Conservation (phyloP, 495 filamentous ascomycete species). For the Diplogelasinospora grovesii region DNA sequence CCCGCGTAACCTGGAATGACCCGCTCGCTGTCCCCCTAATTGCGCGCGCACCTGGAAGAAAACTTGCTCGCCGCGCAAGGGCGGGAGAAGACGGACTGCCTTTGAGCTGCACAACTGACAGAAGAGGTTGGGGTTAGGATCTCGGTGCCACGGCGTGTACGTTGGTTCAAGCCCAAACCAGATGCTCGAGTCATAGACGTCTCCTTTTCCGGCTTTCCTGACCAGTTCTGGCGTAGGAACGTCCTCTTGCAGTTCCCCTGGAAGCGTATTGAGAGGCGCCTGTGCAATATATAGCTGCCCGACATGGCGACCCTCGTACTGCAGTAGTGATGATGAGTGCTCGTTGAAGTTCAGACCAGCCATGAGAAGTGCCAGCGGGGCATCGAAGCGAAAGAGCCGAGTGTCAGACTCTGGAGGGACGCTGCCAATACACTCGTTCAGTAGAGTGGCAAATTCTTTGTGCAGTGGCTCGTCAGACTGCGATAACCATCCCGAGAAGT, state of each 20-base stretch:
- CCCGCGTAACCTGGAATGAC: conserved; percentile 57
- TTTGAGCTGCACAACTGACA: conserved; percentile 75
- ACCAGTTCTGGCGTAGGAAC: conserved; percentile 65
- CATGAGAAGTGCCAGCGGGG: conserved; percentile 30
- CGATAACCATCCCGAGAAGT: neutral
- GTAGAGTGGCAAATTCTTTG: neutral
- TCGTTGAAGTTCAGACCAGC: conserved; percentile 30
- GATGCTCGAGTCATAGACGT: conserved; percentile 77
- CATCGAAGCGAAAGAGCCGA: conserved; percentile 29
- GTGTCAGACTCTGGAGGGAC: neutral
- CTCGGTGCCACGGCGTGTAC: conserved; percentile 80
- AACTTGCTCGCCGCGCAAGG: conserved; percentile 50
- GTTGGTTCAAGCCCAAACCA: conserved; percentile 87
- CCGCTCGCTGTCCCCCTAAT: conserved; percentile 31
- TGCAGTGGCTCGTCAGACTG: neutral
- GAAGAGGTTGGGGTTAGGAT: conserved; percentile 93
- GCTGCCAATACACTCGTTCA: neutral
- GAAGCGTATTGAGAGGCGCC: conserved; percentile 59
- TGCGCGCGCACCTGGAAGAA: conserved; percentile 52
- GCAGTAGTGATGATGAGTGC: neutral
- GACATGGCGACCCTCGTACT: conserved; percentile 3
- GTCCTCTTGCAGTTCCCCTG: conserved; percentile 52
- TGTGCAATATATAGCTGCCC: conserved; percentile 75
- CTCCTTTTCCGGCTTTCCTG: conserved; percentile 51
- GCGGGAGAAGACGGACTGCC: conserved; percentile 60